These are phyloP conservation scores for Mucor sp. DNA, from an alignment of 371 early-diverging fungal species.

Conservation along the genomic window DNA sequence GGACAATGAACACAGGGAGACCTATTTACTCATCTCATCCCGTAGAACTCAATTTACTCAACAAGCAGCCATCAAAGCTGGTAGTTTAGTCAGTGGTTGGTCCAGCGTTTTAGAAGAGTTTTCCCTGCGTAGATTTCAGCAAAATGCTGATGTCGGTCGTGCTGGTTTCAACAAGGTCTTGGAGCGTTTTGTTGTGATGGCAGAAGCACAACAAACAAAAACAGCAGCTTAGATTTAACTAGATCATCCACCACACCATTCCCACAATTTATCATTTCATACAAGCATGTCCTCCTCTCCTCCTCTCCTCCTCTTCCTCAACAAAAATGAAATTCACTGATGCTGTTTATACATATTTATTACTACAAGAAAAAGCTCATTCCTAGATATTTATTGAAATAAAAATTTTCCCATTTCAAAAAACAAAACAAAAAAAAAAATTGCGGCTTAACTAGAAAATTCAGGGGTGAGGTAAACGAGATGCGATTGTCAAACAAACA, in stretches of 20 bases:
- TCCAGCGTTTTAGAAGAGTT: slow-evolving; percentile 81
- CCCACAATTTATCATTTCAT: neutral
- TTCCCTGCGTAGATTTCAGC: slow-evolving; percentile 76
- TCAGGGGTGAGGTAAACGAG: neutral
- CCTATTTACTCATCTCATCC: neutral
- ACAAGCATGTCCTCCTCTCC: neutral
- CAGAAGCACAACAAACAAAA: slow-evolving; percentile 23
- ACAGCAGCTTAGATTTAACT: neutral
- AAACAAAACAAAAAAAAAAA: neutral
- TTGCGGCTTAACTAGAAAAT: slow-evolving; percentile 1
- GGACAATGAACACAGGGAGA: neutral
- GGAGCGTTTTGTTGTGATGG: slow-evolving; percentile 46
- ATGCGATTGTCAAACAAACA: neutral
- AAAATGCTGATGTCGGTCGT: slow-evolving; percentile 77
- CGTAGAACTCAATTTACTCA: slow-evolving; percentile 71
- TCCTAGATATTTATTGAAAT: neutral
- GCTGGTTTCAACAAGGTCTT: slow-evolving; percentile 71
- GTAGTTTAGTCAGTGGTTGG: slow-evolving; percentile 67
- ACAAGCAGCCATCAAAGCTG: slow-evolving; percentile 75
- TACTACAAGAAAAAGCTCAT: neutral
- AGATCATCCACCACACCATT: neutral
- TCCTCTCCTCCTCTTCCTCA: neutral
- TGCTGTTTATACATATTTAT: neutral
- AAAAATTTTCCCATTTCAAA: neutral
- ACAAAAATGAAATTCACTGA: neutral